phyloP scores from a whole-genome alignment of 2,329 filamentous ascomycete species.

The Pseudogymnoascus sp. region DNA sequence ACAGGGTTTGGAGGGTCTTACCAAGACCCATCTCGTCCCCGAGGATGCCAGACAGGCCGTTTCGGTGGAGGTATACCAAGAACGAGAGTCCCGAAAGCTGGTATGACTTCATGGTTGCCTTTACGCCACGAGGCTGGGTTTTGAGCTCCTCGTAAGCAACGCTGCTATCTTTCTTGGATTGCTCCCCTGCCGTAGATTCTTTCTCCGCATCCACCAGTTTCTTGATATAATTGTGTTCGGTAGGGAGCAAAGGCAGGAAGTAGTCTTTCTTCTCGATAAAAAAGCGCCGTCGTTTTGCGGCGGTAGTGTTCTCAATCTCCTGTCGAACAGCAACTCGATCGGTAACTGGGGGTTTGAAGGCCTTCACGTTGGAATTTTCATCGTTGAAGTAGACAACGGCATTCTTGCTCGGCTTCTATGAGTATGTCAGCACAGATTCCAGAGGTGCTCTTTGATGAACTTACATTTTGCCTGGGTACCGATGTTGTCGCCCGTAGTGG shows the following conservation, averaged over 20 bases:
- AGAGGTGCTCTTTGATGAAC: neutral
- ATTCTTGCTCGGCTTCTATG: conserved; percentile 11
- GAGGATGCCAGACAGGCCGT: conserved; percentile 37
- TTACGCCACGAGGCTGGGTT: conserved; percentile 30
- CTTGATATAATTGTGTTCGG: conserved; percentile 25
- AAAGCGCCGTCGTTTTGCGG: conserved; percentile 25
- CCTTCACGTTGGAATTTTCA: neutral
- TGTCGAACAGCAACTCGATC: conserved; percentile 22
- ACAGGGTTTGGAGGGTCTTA: conserved; percentile 41
- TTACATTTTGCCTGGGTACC: neutral
- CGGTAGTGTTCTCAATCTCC: conserved; percentile 24
- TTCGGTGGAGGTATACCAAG: conserved; percentile 37
- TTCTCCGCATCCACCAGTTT: conserved; percentile 25
- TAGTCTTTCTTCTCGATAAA: conserved; percentile 28
- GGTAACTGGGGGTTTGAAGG: conserved; percentile 19
- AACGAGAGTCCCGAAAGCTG: conserved; percentile 43
- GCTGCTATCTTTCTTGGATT: conserved; percentile 17
- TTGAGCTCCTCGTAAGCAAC: conserved; percentile 24
- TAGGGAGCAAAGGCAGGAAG: conserved; percentile 27
- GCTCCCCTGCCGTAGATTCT: conserved; percentile 18
- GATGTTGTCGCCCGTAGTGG: neutral
- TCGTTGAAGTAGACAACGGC: conserved; percentile 13
- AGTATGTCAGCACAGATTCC: neutral
- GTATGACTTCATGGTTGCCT: conserved; percentile 42
- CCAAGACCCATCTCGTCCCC: conserved; percentile 44